Evolutionary conservation across 768 basidiomycete genomes (phyloP), one percentile per base, ranked within the genome.

Genomic region (Kwoniella europaea): DNA sequence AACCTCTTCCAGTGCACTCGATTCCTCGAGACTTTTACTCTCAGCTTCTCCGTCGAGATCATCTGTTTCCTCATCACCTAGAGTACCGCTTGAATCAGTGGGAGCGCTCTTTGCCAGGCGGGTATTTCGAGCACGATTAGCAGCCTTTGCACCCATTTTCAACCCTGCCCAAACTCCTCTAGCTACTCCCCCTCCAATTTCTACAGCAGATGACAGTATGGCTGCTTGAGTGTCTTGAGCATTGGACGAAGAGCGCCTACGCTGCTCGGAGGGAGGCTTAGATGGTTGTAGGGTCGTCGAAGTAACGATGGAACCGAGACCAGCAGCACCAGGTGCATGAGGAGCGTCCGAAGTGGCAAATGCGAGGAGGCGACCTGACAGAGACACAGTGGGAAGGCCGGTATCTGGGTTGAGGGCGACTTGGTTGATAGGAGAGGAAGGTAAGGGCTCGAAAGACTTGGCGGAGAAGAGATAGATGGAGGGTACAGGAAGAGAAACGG

Each of bases 111-210:
- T 56, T 3, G 76, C 80, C 62, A 81, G 62, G 4, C 76, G 24
- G 9, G 72, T 65, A 27, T 60, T 67, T 5, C 75, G 59, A 46
- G 74, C 74, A 18, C 71, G 63, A 41, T 68, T 56, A 18, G 80
- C 80, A 24, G 76, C 80, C 67, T 72, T 67, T 2, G 76, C 80
- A 20, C 80, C 78, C 71, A 74, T 74, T 57, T 76, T 79, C n/a
- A 81, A 9, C 2, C 80, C 80, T 27, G 80, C 80, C 80, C 80
- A 81, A 6, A 81, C 78, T 2, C 80, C 80, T 60, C 75, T 41
- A 15, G 78, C 80, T 2, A 78, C 78, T 9, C 73, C 78, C n/a
- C 76, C 76, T 6, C 80, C 78, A 27, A 81, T 74, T 52, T 71
- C 75, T 0, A 76, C 73, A 5, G 77, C 79, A 4, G 79, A 77